Percentiles rank a stretch among this genome's conserved stretches.
Evolutionary conservation across 2,329 filamentous ascomycete species (phyloP).

Genomic region (Fusarium duplospermum): DNA sequence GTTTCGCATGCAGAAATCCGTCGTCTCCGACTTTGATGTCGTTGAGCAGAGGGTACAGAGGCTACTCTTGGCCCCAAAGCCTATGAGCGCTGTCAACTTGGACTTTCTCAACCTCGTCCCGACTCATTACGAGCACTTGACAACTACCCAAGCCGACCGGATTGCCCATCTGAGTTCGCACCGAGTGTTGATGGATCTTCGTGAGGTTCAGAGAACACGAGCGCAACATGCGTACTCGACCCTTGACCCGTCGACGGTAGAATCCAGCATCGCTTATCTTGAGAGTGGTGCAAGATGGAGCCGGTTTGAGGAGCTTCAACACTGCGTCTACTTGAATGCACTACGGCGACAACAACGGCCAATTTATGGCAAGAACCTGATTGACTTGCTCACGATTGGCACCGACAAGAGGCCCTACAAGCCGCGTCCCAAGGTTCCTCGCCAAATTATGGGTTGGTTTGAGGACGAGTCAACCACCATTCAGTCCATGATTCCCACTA

Average conservation of each 20-base stretch:
- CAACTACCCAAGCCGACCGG: conserved; percentile 63
- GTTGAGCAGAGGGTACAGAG: conserved; percentile 78
- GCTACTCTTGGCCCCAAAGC: conserved; percentile 70
- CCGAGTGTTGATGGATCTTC: conserved; percentile 74
- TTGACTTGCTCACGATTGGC: conserved; percentile 78
- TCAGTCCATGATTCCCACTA: conserved; percentile 75
- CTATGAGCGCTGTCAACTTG: conserved; percentile 75
- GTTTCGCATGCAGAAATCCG: conserved; percentile 88
- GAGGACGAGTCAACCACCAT: conserved; percentile 75
- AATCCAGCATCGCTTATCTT: conserved; percentile 77
- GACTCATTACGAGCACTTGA: conserved; percentile 74
- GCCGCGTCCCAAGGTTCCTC: conserved; percentile 69
- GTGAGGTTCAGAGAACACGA: conserved; percentile 75
- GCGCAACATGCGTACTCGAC: conserved; percentile 66
- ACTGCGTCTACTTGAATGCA: conserved; percentile 83
- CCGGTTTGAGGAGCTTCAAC: conserved; percentile 81
- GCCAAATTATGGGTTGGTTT: conserved; percentile 78
- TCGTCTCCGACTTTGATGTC: conserved; percentile 77
- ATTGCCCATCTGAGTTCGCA: conserved; percentile 77
- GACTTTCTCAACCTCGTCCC: conserved; percentile 85
- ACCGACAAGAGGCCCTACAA: conserved; percentile 68
- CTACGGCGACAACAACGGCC: conserved; percentile 83
- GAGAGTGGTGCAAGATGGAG: conserved; percentile 77
- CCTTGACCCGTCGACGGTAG: conserved; percentile 74
- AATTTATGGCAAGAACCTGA: conserved; percentile 82